Percentiles rank a stretch among this genome's conserved stretches.
These are phyloP conservation scores for Fusarium sp. DNA, from an alignment of 2,329 filamentous ascomycete genomes.

Conservation along the genomic window DNA sequence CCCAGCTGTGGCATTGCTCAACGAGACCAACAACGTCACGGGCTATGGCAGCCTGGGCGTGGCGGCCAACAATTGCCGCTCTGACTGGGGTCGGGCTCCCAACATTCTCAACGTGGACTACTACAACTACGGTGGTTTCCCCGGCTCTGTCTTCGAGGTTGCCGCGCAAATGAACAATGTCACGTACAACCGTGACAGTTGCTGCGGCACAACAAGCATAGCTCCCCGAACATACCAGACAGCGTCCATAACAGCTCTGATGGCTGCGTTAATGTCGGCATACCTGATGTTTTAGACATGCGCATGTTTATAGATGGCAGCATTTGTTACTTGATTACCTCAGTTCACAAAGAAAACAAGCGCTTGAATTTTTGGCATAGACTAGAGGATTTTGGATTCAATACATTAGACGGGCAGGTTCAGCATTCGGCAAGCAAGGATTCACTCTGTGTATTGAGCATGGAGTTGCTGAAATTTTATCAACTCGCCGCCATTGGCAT, in stretches of 20 bases:
- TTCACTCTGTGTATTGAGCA: background rate
- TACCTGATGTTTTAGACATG: conserved; percentile 34
- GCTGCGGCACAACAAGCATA: conserved; percentile 62
- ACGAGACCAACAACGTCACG: conserved; percentile 75
- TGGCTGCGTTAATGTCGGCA: conserved; percentile 35
- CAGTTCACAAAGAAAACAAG: conserved; percentile 19
- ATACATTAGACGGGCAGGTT: conserved; percentile 20
- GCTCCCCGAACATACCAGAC: conserved; percentile 39
- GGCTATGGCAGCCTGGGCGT: conserved; percentile 75
- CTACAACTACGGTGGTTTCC: conserved; percentile 76
- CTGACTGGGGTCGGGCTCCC: conserved; percentile 74
- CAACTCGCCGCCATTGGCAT: background rate
- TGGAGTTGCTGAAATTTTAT: background rate
- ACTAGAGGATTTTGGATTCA: conserved; percentile 14
- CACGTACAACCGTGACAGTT: conserved; percentile 67
- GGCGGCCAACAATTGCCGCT: conserved; percentile 70
- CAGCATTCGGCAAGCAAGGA: conserved; percentile 13
- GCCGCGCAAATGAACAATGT: conserved; percentile 78
- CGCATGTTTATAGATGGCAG: background rate
- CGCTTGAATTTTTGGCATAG: conserved; percentile 33
- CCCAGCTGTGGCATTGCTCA: conserved; percentile 76
- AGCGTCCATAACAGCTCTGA: conserved; percentile 31
- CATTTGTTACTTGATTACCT: conserved; percentile 3
- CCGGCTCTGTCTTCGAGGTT: conserved; percentile 81
- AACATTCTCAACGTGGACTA: conserved; percentile 88